These are phyloP conservation scores for Erodium maritimum DNA, from an alignment of 345 rosid species.

Conservation along the genomic window DNA sequence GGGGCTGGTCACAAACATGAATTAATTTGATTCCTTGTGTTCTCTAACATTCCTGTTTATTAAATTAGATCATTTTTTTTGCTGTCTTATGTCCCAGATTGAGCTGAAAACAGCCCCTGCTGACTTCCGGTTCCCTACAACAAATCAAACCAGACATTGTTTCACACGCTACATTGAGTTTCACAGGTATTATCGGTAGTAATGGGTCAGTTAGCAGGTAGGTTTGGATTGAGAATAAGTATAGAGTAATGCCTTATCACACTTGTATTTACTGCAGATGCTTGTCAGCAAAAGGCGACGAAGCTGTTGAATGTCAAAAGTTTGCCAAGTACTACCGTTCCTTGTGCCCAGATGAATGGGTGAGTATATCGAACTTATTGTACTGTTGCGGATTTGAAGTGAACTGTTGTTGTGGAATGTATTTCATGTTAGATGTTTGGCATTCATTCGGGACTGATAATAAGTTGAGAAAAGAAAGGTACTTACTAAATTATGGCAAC, in stretches of 20 bases:
- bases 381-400: no score
- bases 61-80: no score
- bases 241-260: not conserved
- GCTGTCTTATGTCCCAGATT: constrained; percentile 18
- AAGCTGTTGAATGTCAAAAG: constrained; percentile 16
- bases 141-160: constrained; percentile 57
- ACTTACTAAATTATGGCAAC: no score
- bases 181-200: constrained; percentile 7
- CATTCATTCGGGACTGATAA: no score
- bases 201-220: not conserved
- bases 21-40: no score
- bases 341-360: constrained; percentile 32
- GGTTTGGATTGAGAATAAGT: not conserved
- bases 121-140: constrained; percentile 55
- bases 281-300: constrained; percentile 13
- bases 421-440: no score
- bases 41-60: no score
- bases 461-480: no score
- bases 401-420: no score
- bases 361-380: constrained; percentile 5
- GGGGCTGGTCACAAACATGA: no score
- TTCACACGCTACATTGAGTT: constrained; percentile 58
- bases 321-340: constrained; percentile 22
- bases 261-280: constrained; percentile 13
- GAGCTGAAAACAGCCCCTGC: constrained; percentile 60